A percentile compares a stretch with the other conserved stretches of the same genome.
Conservation (phyloP, 1,284 basidiomycete genomes). For the Boletus hoseneyae region DNA sequence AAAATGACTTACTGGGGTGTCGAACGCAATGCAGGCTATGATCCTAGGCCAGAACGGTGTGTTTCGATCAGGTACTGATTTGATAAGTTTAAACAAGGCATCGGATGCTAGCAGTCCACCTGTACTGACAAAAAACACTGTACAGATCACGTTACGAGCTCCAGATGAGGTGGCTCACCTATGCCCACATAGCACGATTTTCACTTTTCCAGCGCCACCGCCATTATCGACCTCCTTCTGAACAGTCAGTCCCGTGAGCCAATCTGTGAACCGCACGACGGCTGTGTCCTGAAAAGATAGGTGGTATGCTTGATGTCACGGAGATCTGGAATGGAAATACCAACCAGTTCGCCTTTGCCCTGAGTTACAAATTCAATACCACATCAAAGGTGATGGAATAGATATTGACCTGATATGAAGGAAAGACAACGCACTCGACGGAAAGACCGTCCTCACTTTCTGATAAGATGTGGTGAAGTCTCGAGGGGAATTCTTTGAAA, state of each 20-base stretch:
- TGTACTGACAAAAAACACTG: conserved; percentile 56
- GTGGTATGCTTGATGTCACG: conserved; percentile 4
- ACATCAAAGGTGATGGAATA: conserved; percentile 4
- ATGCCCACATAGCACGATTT: conserved; percentile 87
- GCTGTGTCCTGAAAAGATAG: conserved; percentile 60
- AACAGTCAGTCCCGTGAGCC: conserved; percentile 80
- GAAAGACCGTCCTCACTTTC: conserved; percentile 50
- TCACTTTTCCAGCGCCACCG: conserved; percentile 74
- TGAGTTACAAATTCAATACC: conserved; percentile 29
- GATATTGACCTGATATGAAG: conserved; percentile 75
- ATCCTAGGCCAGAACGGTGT: conserved; percentile 82
- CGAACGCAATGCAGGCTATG: conserved; percentile 80
- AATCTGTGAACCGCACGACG: conserved; percentile 83
- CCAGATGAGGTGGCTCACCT: conserved; percentile 48
- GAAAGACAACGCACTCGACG: conserved; percentile 81
- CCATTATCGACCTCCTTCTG: conserved; percentile 71
- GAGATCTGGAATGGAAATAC: conserved; percentile 25
- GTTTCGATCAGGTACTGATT: conserved; percentile 54
- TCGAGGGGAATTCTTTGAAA: conserved; percentile 71
- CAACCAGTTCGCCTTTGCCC: conserved; percentile 86
- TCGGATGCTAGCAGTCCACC: conserved; percentile 88
- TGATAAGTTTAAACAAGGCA: conserved; percentile 70
- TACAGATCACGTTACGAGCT: neutral
- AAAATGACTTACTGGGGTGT: conserved; percentile 72
- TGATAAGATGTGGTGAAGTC: conserved; percentile 73